These are phyloP conservation scores for Medicago arabica DNA, from an alignment of 306 rosid species.

Conservation along the genomic window DNA sequence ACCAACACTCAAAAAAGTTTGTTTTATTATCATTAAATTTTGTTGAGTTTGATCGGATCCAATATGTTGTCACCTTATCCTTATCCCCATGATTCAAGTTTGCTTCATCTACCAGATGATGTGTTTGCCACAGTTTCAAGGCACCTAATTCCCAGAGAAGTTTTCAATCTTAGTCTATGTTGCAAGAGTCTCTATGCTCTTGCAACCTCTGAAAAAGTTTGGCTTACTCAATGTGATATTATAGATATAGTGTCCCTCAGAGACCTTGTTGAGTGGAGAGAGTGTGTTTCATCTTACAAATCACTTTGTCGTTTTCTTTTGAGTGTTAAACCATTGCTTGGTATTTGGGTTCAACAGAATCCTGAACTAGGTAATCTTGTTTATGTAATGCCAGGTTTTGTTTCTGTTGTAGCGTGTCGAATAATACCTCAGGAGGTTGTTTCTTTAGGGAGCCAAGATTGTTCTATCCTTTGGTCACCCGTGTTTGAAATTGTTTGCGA, in stretches of 20 bases:
- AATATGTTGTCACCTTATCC: not conserved
- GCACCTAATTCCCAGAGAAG: constrained; percentile 70
- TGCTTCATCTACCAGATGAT: constrained; percentile 78
- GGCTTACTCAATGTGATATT: constrained; percentile 79
- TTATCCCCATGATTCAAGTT: constrained; percentile 50
- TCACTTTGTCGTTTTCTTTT: constrained; percentile 82
- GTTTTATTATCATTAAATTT: too few relatives aligned
- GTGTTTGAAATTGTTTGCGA: constrained; percentile 81
- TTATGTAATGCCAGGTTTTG: constrained; percentile 91
- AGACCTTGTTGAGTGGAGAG: constrained; percentile 83
- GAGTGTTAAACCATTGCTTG: constrained; percentile 68
- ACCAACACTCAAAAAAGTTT: constrained; percentile 11
- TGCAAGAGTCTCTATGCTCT: constrained; percentile 64
- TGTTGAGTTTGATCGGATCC: not conserved
- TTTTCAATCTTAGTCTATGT: constrained; percentile 72
- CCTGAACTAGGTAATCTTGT: constrained; percentile 98
- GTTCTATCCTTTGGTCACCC: constrained; percentile 88
- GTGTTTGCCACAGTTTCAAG: constrained; percentile 63
- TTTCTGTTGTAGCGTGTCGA: constrained; percentile 88
- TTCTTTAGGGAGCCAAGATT: constrained; percentile 85
- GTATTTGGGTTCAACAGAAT: constrained; percentile 98
- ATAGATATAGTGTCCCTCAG: constrained; percentile 55
- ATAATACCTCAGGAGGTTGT: constrained; percentile 94
- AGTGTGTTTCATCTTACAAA: constrained; percentile 68
- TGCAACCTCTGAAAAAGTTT: constrained; percentile 72